Conservation (phyloP, 805 yeast genomes). For the Saturnispora sanitii region DNA sequence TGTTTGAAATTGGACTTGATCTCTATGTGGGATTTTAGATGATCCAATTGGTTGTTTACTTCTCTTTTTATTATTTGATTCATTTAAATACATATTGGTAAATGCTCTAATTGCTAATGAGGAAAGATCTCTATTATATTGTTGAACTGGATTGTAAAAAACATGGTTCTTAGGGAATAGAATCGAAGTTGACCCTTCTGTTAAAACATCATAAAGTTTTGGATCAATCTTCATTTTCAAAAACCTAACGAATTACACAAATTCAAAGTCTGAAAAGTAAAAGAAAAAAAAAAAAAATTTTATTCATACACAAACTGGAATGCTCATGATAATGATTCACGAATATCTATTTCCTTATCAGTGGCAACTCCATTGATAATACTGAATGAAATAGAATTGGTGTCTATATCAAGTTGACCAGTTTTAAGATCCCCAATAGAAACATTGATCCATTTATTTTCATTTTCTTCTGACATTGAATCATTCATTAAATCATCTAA, state of each 20-base stretch:
- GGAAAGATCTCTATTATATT: slow-evolving; percentile 87
- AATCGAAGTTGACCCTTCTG: slow-evolving; percentile 80
- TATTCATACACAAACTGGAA: neutral
- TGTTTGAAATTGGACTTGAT: slow-evolving; percentile 12
- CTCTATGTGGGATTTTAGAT: slow-evolving; percentile 13
- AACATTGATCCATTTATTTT: neutral
- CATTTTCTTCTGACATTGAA: neutral
- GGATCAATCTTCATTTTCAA: slow-evolving; percentile 13
- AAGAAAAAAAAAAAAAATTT: slow-evolving; percentile 2
- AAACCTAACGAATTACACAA: neutral
- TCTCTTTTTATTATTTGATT: slow-evolving; percentile 23
- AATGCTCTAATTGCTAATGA: slow-evolving; percentile 81
- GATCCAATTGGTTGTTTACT: slow-evolving; percentile 17
- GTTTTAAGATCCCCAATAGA: slow-evolving; percentile 3
- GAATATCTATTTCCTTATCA: slow-evolving; percentile 1
- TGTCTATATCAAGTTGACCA: neutral
- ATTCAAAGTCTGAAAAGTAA: neutral
- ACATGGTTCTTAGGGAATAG: slow-evolving; percentile 80
- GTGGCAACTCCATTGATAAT: slow-evolving; percentile 5
- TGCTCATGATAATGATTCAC: slow-evolving; percentile 1
- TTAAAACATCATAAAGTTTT: slow-evolving; percentile 26
- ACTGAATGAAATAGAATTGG: neutral
- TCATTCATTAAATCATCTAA: neutral
- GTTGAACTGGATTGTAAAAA: slow-evolving; percentile 94
- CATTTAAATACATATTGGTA: slow-evolving; percentile 49